Evolutionary conservation across 306 rosid species (phyloP).

Genomic region (Lagenaria siceraria): DNA sequence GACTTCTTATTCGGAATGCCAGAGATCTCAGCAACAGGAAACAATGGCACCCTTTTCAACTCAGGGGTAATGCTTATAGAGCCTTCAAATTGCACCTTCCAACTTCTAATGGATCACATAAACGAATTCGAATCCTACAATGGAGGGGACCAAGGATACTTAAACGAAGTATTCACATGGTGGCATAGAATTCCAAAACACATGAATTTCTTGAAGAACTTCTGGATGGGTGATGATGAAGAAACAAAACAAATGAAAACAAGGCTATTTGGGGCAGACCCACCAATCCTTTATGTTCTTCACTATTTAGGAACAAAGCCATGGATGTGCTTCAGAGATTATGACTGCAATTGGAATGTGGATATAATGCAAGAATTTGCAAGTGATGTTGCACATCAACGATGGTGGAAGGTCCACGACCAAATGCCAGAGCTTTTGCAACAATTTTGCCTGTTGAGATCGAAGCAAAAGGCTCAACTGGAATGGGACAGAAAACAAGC

Average conservation of each 20-base stretch:
- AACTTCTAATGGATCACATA: constrained; percentile 70
- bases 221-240: constrained; percentile 84
- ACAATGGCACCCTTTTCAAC: constrained; percentile 82
- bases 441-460: constrained; percentile 57
- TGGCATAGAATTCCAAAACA: constrained; percentile 96
- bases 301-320: constrained; percentile 85
- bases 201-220: constrained; percentile 93
- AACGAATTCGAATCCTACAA: constrained; percentile 81
- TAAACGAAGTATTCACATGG: constrained; percentile 88
- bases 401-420: constrained; percentile 90
- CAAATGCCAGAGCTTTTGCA: constrained; percentile 75
- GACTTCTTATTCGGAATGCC: constrained; percentile 84
- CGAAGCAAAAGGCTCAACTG: constrained; percentile 87
- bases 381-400: constrained; percentile 75
- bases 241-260: constrained; percentile 70
- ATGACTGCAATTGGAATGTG: constrained; percentile 83
- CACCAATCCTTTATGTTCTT: constrained; percentile 71
- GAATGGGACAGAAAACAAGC: constrained; percentile 86
- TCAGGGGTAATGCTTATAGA: constrained; percentile 97
- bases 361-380: constrained; percentile 82
- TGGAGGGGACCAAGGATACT: constrained; percentile 92
- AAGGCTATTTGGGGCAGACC: constrained; percentile 61
- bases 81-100: constrained; percentile 91
- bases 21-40: constrained; percentile 86
- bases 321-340: constrained; percentile 83